phyloP scores from a whole-genome alignment of 768 basidiomycete genomes.

The Psilocybe subaeruginosa region DNA sequence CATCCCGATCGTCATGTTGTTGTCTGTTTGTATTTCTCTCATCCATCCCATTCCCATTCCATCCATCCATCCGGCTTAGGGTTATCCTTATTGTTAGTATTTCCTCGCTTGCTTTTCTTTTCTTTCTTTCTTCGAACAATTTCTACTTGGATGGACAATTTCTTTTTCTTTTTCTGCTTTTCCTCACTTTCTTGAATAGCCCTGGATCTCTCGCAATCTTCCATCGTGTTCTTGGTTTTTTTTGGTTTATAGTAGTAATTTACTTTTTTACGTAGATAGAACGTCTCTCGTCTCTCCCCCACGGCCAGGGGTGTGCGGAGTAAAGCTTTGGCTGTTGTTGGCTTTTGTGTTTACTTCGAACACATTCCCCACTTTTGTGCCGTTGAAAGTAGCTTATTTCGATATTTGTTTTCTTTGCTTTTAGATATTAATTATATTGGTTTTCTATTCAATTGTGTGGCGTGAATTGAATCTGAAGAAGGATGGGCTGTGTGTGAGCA shows the following conservation, averaged over 20 bases:
- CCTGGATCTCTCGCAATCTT: no score
- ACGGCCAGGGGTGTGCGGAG: no score
- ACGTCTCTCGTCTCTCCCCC: background rate
- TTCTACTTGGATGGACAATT: background rate
- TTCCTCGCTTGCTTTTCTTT: background rate
- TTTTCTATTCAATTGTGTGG: background rate
- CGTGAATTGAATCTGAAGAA: no score
- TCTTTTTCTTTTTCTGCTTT: background rate
- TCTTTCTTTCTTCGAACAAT: background rate
- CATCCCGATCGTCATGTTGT: slow-evolving; percentile 2
- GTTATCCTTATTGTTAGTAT: slow-evolving; percentile 15
- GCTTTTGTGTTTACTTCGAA: no score
- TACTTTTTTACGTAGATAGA: no score
- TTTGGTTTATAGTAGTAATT: no score
- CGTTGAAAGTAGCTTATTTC: slow-evolving; percentile 17
- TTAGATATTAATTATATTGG: slow-evolving; percentile 9
- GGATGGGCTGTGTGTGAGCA: no score
- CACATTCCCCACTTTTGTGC: background rate
- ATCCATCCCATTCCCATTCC: slow-evolving; percentile 5
- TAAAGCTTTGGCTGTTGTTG: no score
- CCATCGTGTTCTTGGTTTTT: no score
- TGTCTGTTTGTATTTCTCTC: slow-evolving; percentile 8
- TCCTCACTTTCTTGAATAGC: background rate
- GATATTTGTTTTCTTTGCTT: slow-evolving; percentile 8
- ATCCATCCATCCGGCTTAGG: slow-evolving; percentile 14